Conservation (phyloP, 768 basidiomycete genomes). For the Lentinus tigrinus region DNA sequence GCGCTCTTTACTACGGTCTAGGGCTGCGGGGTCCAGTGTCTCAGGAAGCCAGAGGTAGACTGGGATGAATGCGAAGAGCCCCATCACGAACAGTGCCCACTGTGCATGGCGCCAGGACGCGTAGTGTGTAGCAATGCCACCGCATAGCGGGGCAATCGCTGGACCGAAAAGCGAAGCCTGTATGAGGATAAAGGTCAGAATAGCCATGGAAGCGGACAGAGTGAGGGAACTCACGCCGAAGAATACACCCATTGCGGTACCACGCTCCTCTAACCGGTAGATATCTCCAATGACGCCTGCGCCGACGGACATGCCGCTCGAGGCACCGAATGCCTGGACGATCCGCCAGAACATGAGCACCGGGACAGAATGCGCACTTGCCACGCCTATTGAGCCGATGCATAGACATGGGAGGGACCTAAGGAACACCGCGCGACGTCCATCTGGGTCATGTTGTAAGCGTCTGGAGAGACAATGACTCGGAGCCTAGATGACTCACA, state of each 20-base stretch:
- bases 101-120: slow-evolving; percentile 69
- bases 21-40: slow-evolving; percentile 58
- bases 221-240: slow-evolving; percentile 41
- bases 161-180: slow-evolving; percentile 58
- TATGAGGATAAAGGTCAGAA: too few relatives aligned
- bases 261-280: slow-evolving; percentile 60
- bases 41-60: slow-evolving; percentile 58
- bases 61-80: slow-evolving; percentile 37
- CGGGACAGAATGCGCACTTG: slow-evolving; percentile 40
- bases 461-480: neutral
- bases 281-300: slow-evolving; percentile 66
- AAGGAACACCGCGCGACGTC: slow-evolving; percentile 61
- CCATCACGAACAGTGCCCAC: slow-evolving; percentile 39
- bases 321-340: slow-evolving; percentile 64
- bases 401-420: slow-evolving; percentile 56
- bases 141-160: slow-evolving; percentile 57
- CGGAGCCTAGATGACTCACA: slow-evolving; percentile 32
- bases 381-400: slow-evolving; percentile 61
- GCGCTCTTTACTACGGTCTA: slow-evolving; percentile 32
- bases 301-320: slow-evolving; percentile 54
- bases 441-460: slow-evolving; percentile 43
- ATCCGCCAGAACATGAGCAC: slow-evolving; percentile 60
- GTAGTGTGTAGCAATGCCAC: slow-evolving; percentile 58
- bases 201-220: too few relatives aligned
- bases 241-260: slow-evolving; percentile 59